Base-by-base conservation (phyloP, 306 rosid genomes). In the Citrullus colocynthis region DNA sequence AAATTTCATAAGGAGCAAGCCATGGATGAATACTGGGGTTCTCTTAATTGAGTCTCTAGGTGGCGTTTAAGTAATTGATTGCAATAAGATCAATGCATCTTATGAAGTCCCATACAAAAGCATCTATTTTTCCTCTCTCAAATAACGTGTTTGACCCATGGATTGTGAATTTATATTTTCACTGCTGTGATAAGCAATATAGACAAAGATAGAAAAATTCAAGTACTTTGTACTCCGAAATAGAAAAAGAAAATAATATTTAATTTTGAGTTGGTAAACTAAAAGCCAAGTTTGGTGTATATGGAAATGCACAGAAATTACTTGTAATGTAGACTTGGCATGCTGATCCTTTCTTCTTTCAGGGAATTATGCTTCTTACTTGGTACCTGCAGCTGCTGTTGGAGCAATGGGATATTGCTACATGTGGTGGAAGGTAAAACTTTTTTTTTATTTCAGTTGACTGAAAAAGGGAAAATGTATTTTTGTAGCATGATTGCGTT, bases 341-440 rank as follows among this genome's bases (percentile, higher is more conserved):
- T 7, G 21, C 2, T 62, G 15, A 48, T 24, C 76, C 49, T 51
- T 48, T 78, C 80, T 78, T 41, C 48, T 45, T 63, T 34, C 81
- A 89, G 96, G 96, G 85, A 84, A 80, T 49, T 88, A 85, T 57
- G 87, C 88, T 63, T 89, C 94, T 32, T 93, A 89, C 85, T 54
- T 93, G 56, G 32, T 90, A 74, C 96, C 91, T 71, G 93, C 90
- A 51, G 98, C 93, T 81, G 94, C 91, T 57, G 65, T 93, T 57
- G 98, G 90, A 83, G 94, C 88, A 74, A 78, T 88, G 90, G 96
- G 94, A 80, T 93, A 93, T 83, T 89, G 91, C 79, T 90, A 87
- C 87, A 88, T 89, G 96, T 81, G 93, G 88, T 88, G 90, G 94
- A 88, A 85, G 98, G 98, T 89, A 79, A 80, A 67, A 9, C 10